A percentile compares a stretch with the other conserved stretches of the same genome.
phyloP scores from a whole-genome alignment of 2,329 filamentous ascomycete genomes.

The Incumbomyces delicatus region DNA sequence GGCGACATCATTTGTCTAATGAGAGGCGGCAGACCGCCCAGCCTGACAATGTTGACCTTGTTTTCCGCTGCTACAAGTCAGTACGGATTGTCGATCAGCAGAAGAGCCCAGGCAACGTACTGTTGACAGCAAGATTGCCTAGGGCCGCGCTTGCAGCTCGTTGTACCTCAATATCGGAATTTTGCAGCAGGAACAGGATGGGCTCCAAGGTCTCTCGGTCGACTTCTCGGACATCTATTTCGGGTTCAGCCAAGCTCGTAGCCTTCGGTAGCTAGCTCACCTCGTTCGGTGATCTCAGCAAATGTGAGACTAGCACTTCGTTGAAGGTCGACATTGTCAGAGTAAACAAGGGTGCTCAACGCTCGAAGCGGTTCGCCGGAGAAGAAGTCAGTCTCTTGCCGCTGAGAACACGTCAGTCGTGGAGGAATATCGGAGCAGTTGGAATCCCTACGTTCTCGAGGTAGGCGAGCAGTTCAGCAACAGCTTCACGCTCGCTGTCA shows the following conservation, averaged over 20 bases:
- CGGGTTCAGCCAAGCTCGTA: slow-evolving; percentile 3
- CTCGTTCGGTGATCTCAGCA: slow-evolving; percentile 96
- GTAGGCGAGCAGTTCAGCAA: slow-evolving; percentile 88
- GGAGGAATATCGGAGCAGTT: slow-evolving; percentile 10
- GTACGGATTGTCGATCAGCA: slow-evolving; percentile 21
- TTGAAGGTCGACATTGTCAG: slow-evolving; percentile 96
- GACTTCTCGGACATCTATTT: slow-evolving; percentile 85
- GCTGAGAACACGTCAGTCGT: slow-evolving; percentile 43
- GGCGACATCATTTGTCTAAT: slow-evolving; percentile 97
- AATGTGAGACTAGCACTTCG: slow-evolving; percentile 96
- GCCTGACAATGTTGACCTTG: slow-evolving; percentile 89
- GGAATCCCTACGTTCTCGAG: slow-evolving; percentile 75
- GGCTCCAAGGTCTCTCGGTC: slow-evolving; percentile 90
- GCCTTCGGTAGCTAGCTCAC: slow-evolving; percentile 38
- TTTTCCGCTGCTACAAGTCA: slow-evolving; percentile 69
- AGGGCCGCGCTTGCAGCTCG: slow-evolving; percentile 90
- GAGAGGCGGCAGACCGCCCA: slow-evolving; percentile 79
- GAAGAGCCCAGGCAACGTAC: slow-evolving; percentile 44
- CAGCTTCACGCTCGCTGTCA: slow-evolving; percentile 92
- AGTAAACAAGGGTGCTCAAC: slow-evolving; percentile 91
- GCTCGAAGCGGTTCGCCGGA: slow-evolving; percentile 87
- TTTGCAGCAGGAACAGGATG: slow-evolving; percentile 90
- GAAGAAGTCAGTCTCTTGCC: slow-evolving; percentile 97
- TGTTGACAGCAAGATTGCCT: slow-evolving; percentile 93
- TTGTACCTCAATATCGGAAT: slow-evolving; percentile 93